A percentile compares a stretch with the other conserved stretches of the same genome.
These are phyloP conservation scores for Diutina neorugosa DNA, from an alignment of 1,139 yeast species.

Conservation along the genomic window DNA sequence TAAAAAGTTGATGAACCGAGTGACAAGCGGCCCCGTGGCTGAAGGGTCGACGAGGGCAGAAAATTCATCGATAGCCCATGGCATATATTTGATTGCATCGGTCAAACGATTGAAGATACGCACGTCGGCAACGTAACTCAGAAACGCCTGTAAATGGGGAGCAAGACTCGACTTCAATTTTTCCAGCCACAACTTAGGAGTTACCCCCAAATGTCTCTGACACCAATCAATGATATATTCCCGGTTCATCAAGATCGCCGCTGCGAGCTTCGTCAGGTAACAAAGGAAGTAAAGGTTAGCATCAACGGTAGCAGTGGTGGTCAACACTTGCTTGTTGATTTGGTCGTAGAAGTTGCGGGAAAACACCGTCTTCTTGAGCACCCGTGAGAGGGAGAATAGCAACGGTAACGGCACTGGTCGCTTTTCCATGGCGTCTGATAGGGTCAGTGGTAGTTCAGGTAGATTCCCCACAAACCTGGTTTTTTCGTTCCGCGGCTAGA, in stretches of 20 bases:
- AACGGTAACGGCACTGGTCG: slow-evolving; percentile 9
- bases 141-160: slow-evolving; percentile 27
- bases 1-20: slow-evolving; percentile 25
- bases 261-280: slow-evolving; percentile 28
- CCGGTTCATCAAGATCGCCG: slow-evolving; percentile 30
- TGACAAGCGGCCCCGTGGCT: slow-evolving; percentile 15
- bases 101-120: slow-evolving; percentile 44
- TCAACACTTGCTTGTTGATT: slow-evolving; percentile 28
- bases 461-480: neutral
- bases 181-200: neutral
- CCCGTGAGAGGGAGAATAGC: slow-evolving; percentile 12
- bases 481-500: neutral
- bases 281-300: slow-evolving; percentile 31
- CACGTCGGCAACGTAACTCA: slow-evolving; percentile 37
- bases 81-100: slow-evolving; percentile 38
- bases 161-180: slow-evolving; percentile 19
- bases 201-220: slow-evolving; percentile 5
- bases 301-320: slow-evolving; percentile 26
- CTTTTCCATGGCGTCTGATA: neutral
- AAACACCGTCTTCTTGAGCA: slow-evolving; percentile 13
- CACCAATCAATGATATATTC: slow-evolving; percentile 21
- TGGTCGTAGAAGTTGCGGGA: slow-evolving; percentile 31
- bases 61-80: slow-evolving; percentile 34
- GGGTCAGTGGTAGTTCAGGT: neutral
- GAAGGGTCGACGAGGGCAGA: slow-evolving; percentile 17